Evolutionary conservation across 805 yeast species (phyloP).

Genomic region (Saturnispora sanitii): DNA sequence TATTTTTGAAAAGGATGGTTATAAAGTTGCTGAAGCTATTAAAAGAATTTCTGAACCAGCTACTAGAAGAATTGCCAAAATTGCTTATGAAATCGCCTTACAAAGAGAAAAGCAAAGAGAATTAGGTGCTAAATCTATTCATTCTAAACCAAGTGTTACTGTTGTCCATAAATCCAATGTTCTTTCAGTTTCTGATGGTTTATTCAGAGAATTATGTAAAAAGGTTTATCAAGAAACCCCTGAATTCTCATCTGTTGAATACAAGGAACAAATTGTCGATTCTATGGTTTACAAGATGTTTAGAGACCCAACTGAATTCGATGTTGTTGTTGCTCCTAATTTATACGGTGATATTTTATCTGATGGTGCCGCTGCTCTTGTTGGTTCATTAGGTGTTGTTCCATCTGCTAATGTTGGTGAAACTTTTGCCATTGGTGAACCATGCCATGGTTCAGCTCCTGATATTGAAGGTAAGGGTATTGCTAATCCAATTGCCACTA

Average conservation of each 20-base stretch:
- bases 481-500: slow-evolving; percentile 95
- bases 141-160: slow-evolving; percentile 57
- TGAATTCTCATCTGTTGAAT: slow-evolving; percentile 49
- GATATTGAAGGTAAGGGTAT: slow-evolving; percentile 95
- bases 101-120: slow-evolving; percentile 78
- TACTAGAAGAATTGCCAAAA: slow-evolving; percentile 73
- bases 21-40: slow-evolving; percentile 92
- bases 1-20: slow-evolving; percentile 68
- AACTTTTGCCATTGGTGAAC: slow-evolving; percentile 93
- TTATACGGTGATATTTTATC: slow-evolving; percentile 94
- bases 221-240: slow-evolving; percentile 48
- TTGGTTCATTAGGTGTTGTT: slow-evolving; percentile 95
- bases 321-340: slow-evolving; percentile 97
- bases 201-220: slow-evolving; percentile 83
- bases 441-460: slow-evolving; percentile 99
- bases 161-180: slow-evolving; percentile 97
- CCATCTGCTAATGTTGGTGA: slow-evolving; percentile 98
- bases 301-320: slow-evolving; percentile 95
- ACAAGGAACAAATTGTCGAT: slow-evolving; percentile 96
- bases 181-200: slow-evolving; percentile 83
- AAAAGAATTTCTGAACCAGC: slow-evolving; percentile 92
- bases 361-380: slow-evolving; percentile 97
- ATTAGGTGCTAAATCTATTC: slow-evolving; percentile 45
- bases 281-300: slow-evolving; percentile 99
- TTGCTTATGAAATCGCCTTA: slow-evolving; percentile 86